A percentile compares a stretch with the other conserved stretches of the same genome.
Conservation (phyloP, 1,139 yeast species). For the Zygosaccharomyces sapae region DNA sequence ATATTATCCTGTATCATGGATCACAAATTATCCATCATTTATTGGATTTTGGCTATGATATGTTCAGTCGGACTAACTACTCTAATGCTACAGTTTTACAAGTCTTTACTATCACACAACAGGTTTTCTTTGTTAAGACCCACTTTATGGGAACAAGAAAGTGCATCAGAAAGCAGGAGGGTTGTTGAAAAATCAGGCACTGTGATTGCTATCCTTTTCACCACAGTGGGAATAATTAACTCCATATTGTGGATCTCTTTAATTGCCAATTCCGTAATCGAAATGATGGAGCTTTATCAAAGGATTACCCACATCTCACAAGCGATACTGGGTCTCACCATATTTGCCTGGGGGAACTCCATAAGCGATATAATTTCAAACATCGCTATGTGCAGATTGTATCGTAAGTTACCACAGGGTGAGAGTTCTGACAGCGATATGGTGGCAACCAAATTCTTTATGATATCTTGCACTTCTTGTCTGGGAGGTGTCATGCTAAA, state of each 20-base stretch:
- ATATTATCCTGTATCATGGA: slow-evolving; percentile 20
- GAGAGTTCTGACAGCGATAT: slow-evolving; percentile 19
- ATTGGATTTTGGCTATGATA: slow-evolving; percentile 18
- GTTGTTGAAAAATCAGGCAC: slow-evolving; percentile 18
- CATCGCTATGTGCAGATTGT: slow-evolving; percentile 47
- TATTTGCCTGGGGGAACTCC: slow-evolving; percentile 94
- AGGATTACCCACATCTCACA: slow-evolving; percentile 46
- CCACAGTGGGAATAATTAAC: slow-evolving; percentile 65
- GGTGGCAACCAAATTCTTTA: slow-evolving; percentile 32
- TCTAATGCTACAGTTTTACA: slow-evolving; percentile 13
- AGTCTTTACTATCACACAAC: slow-evolving; percentile 15
- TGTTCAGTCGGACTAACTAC: slow-evolving; percentile 14
- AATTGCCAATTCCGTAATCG: slow-evolving; percentile 55
- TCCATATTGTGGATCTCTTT: slow-evolving; percentile 64
- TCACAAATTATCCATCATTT: slow-evolving; percentile 10
- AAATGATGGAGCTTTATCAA: slow-evolving; percentile 47
- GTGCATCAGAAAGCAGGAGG: slow-evolving; percentile 18
- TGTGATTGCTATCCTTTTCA: slow-evolving; percentile 15
- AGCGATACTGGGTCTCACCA: slow-evolving; percentile 79
- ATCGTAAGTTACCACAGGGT: slow-evolving; percentile 27
- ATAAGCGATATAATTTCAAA: slow-evolving; percentile 90
- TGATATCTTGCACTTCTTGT: slow-evolving; percentile 36
- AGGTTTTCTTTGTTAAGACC: slow-evolving; percentile 23
- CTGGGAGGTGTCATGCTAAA: slow-evolving; percentile 36
- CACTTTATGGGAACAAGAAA: slow-evolving; percentile 8